Base-by-base conservation (phyloP, 495 filamentous ascomycete species). In the Aspergillus homomorphus region DNA sequence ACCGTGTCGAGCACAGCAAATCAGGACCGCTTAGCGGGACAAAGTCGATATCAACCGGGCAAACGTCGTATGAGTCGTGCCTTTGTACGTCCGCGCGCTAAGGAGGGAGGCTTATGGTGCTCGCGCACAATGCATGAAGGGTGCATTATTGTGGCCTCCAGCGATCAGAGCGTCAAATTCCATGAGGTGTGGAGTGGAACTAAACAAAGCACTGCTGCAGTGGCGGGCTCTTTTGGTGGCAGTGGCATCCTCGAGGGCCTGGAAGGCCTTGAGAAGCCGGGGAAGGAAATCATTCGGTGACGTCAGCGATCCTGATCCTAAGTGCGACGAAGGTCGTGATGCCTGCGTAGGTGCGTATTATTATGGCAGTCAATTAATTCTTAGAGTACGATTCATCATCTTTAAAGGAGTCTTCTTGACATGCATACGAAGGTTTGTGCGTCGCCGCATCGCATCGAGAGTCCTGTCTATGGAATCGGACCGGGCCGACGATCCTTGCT, bases 101-200 rank as follows among this genome's bases (percentile, higher is more conserved):
- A 80, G 55, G 76, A 81, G 62, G 79, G 80, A 28, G 77, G 76
- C 1, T 65, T 74, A 20, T 85, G 80, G 80, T 79, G 78, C 45
- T 66, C 67, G 8, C 80, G 89, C 30, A 88, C 84, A 1, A 75
- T 78, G n/a, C 81, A 88, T 62, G 92, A 96, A 67, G 93, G 92
- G 9, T 97, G 93, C 68, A 89, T 98, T 59, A 89, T 96, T 38
- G 88, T 98, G 52, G 95, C 93, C 26, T 90, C 90, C 23, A 96
- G 92, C 64, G 94, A 97, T 73, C 87, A 90, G 68, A 95, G 86
- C 64, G 89, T 98, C 69, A 92, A 94, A 71, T 98, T 98, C 62
- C 93, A 98, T 69, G 92, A 98, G 72, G 84, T 98, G 12, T 98
- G 92, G 95, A 79, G 79, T 15, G 84, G 86, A 15, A 76, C 81